These are phyloP conservation scores for Podospora appendiculata DNA, from an alignment of 495 filamentous ascomycete species.

Conservation along the genomic window DNA sequence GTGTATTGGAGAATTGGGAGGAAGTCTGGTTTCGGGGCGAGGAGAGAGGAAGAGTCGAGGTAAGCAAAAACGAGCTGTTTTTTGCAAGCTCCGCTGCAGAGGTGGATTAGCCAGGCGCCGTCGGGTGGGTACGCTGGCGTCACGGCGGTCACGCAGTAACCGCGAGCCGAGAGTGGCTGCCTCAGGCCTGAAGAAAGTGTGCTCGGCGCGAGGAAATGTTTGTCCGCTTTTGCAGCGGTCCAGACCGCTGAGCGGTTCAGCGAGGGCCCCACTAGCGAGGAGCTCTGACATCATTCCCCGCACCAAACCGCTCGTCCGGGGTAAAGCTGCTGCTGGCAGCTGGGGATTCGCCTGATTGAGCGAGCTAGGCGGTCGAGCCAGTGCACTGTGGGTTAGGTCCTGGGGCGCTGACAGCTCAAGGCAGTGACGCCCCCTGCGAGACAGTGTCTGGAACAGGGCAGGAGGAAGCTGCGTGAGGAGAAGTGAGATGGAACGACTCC, in stretches of 20 bases:
- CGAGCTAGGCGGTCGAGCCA: neutral
- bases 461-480: too few species aligned
- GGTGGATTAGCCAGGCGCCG: too few species aligned
- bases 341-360: too few species aligned
- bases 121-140: too few species aligned
- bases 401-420: too few species aligned
- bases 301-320: constrained; percentile 1
- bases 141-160: too few species aligned
- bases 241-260: too few species aligned
- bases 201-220: neutral
- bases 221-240: neutral
- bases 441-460: too few species aligned
- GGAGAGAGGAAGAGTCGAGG: constrained; percentile 9
- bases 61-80: constrained; percentile 33
- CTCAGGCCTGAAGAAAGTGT: too few species aligned
- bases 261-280: too few species aligned
- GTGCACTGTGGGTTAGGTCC: neutral
- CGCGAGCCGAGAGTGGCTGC: neutral
- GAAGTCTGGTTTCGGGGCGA: constrained; percentile 8
- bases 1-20: constrained; percentile 9
- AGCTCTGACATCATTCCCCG: constrained; percentile 9
- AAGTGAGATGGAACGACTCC: too few species aligned
- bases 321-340: neutral
- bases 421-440: too few species aligned
- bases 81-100: constrained; percentile 15